Evolutionary conservation across 805 yeast species (phyloP), one percentile per base, ranked within the genome.

Genomic region (Pichia rugopelliculosa): DNA sequence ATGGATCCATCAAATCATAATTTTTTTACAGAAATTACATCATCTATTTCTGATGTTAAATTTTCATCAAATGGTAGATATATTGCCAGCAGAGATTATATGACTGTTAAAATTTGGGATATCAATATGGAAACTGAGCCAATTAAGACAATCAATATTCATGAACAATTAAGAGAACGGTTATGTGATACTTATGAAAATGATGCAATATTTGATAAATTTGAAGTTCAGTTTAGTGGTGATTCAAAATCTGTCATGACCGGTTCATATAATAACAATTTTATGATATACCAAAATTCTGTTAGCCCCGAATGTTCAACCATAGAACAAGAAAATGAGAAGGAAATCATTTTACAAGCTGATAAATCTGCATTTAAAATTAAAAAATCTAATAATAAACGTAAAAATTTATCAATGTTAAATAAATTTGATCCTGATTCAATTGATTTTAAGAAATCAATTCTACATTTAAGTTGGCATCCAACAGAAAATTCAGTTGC

Each of bases 71-170:
- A 91, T 66, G 99, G 99, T 39, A 77, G 93, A 58, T 89, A 93
- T 67, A 87, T 93, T 63, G 96, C 91, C n/a, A 80, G 95, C 38
- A 81, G 99, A 64, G 99, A 93, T 73, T 93, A 93, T 67, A 79
- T 93, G 86, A 87, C 96, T 11, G 96, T 91, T 30, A 93, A 93
- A 69, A 84, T 93, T 57, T 93, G 99, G 99, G 99, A 93, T 72
- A 77, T 93, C 53, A 88, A 88, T 55, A 93, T 93, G 99, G 96
- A 93, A 68, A 83, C 82, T 55, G 87, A 84, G 66, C 99, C 99
- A 34, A 70, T 95, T 49, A 88, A 88, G 67, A 90, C 97, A 15
- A 90, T 93, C 52, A 88, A 88, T 64, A 89, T 95, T 54, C 99
- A 93, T 68, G 98, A 93, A 65, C 95, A 87, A 65, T 77, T 93